Base-by-base conservation (phyloP, 352 stramenopile species). In the Phytophthora hybrid region DNA sequence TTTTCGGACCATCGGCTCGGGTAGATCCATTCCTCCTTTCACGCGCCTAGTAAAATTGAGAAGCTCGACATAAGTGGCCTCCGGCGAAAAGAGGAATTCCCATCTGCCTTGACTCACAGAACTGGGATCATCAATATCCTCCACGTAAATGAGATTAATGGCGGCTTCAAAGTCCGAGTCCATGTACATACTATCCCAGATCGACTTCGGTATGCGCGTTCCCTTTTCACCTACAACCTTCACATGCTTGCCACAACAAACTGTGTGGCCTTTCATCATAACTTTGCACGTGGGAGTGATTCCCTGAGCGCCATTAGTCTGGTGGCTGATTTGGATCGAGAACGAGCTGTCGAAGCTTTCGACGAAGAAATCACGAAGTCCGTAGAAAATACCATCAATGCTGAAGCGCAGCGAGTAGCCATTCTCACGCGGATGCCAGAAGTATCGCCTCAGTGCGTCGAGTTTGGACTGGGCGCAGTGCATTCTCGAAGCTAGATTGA, bases 171-270 rank as follows among this genome's bases (percentile, higher is more conserved):
- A 93, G 63, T 93, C 83, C 2, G 85, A 85, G 56, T 93, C 79
- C 41, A 93, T 74, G 65, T 91, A 91, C 87, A 94, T 93, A 29
- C 80, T 75, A 29, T 91, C 82, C 88, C 88, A 95, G n/a, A 93
- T 77, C 6, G 86, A 89, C 57, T 93, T 93, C 4, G 88, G 88
- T 2, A 95, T 84, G 9, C 87, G 85, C 18, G 88, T 95, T 5
- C 86, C 88, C 51, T 89, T 92, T 44, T 95, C 88, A 10, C 85
- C 88, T 10, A 90, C 75, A 59, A 95, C 83, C 59, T 95, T 95
- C 13, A 93, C 83, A 58, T 93, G 87, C 29, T 93, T 91, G 6
- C 85, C 87, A 23, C 83, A 85, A 56, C 82, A 90, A 3, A 93
- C 81, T 0, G 81, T 87, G 64, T 92, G 85, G 37, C 87, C 87